These are phyloP conservation scores for Geotrichum histeridarum DNA, from an alignment of 1,139 yeast genomes.

Conservation along the genomic window DNA sequence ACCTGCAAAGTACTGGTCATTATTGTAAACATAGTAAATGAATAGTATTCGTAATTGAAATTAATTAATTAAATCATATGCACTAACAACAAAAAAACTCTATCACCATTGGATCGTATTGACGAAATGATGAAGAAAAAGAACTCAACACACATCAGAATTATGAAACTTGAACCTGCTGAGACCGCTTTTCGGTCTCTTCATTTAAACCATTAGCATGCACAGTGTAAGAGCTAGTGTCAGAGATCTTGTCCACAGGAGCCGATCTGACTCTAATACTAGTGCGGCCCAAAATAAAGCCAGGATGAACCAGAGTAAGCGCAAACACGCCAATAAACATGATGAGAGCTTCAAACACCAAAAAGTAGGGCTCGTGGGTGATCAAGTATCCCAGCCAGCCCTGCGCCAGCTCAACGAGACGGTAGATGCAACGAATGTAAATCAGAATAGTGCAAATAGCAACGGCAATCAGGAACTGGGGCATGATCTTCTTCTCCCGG, in stretches of 20 bases:
- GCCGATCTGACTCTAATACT: slow-evolving; percentile 9
- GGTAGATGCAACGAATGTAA: slow-evolving; percentile 68
- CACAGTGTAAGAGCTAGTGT: not conserved
- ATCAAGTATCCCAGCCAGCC: slow-evolving; percentile 73
- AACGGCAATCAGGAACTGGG: slow-evolving; percentile 29
- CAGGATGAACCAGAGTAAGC: slow-evolving; percentile 61
- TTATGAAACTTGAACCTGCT: not conserved
- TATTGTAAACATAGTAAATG: too few species aligned
- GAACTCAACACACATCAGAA: not conserved
- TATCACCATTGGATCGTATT: not conserved
- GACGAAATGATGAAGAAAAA: not conserved
- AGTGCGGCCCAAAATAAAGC: slow-evolving; percentile 29
- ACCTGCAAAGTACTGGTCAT: too few species aligned
- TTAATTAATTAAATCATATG: not conserved
- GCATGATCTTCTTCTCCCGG: slow-evolving; percentile 42
- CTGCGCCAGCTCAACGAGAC: slow-evolving; percentile 70
- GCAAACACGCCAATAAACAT: slow-evolving; percentile 45
- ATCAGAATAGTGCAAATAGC: slow-evolving; percentile 44
- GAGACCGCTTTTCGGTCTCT: not conserved
- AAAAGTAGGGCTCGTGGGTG: slow-evolving; percentile 62
- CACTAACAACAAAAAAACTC: not conserved
- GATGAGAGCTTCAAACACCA: slow-evolving; percentile 76
- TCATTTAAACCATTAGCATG: not conserved
- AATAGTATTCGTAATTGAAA: not conserved
- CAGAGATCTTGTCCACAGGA: too few species aligned